Evolutionary conservation across 805 yeast species (phyloP).

Genomic region (Cyberlindnera bimundalis): DNA sequence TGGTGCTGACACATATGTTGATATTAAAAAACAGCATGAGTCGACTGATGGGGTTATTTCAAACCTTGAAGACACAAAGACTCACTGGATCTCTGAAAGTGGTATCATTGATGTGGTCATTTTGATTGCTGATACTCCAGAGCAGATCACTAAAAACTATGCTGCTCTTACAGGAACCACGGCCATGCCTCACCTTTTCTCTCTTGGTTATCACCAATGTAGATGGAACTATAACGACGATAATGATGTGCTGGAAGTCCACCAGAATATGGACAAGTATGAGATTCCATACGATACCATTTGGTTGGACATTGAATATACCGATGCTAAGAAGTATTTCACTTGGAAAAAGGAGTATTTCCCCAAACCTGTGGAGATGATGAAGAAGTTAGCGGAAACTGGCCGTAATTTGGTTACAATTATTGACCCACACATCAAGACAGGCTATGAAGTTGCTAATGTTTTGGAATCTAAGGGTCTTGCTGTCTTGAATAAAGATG

Average conservation of each 20-base stretch:
- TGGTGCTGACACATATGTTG: constrained; percentile 89
- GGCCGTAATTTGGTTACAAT: constrained; percentile 81
- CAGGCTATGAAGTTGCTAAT: constrained; percentile 63
- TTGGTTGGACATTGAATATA: constrained; percentile 94
- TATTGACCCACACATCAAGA: constrained; percentile 89
- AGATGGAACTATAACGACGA: constrained; percentile 96
- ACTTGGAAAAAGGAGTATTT: constrained; percentile 81
- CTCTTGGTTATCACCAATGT: constrained; percentile 93
- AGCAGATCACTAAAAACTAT: constrained; percentile 55
- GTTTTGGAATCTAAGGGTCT: constrained; percentile 38
- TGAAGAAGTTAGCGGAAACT: constrained; percentile 58
- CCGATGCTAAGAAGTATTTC: constrained; percentile 82
- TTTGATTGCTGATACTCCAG: constrained; percentile 57
- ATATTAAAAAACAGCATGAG: constrained; percentile 45
- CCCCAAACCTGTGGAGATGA: constrained; percentile 71
- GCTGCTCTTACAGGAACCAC: constrained; percentile 72
- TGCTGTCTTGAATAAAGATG: constrained; percentile 45
- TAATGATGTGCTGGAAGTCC: constrained; percentile 74
- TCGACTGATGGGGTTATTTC: constrained; percentile 14
- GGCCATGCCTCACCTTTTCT: constrained; percentile 67
- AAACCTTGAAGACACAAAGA: constrained; percentile 30
- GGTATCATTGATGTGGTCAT: constrained; percentile 78
- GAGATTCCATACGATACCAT: constrained; percentile 85
- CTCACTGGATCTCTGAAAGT: constrained; percentile 95
- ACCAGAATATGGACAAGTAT: constrained; percentile 63